Evolutionary conservation across 208 protist genomes (phyloP).

Genomic region (Jaenimonas drosophilae): DNA sequence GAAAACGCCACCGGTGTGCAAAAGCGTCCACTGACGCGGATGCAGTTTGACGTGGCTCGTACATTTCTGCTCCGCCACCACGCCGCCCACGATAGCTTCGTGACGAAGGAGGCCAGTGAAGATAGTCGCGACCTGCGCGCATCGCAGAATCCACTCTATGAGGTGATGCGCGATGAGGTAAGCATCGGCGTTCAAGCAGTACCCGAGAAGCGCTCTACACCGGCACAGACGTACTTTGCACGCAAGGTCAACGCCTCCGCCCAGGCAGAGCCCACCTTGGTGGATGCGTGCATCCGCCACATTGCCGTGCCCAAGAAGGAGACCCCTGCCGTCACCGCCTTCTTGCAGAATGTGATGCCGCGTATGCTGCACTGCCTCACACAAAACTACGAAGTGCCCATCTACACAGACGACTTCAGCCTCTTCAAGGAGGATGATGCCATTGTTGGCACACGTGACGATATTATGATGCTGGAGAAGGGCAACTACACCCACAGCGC

Average conservation of each 20-base stretch:
- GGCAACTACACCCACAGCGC: conserved; percentile 77
- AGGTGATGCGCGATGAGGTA: conserved; percentile 53
- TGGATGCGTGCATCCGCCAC: conserved; percentile 72
- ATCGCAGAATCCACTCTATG: conserved; percentile 48
- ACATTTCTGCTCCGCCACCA: not conserved
- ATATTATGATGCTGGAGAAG: conserved; percentile 73
- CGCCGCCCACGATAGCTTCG: not conserved
- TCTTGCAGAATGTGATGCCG: conserved; percentile 70
- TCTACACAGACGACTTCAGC: conserved; percentile 82
- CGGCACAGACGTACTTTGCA: conserved; percentile 70
- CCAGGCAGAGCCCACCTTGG: conserved; percentile 70
- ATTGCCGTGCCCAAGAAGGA: conserved; percentile 40
- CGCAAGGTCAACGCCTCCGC: conserved; percentile 65
- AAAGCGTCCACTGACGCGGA: conserved; percentile 41
- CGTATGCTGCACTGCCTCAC: conserved; percentile 74
- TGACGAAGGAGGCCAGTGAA: conserved; percentile 57
- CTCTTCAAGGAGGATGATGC: conserved; percentile 84
- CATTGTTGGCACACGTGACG: conserved; percentile 69
- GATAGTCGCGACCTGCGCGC: conserved; percentile 78
- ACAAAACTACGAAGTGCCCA: conserved; percentile 76
- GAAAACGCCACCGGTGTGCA: conserved; percentile 38
- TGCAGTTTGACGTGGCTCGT: conserved; percentile 9
- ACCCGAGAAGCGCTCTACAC: conserved; percentile 4
- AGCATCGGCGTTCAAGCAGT: conserved; percentile 78
- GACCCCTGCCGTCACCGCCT: conserved; percentile 41